Evolutionary conservation across 257 asterid species (phyloP), one percentile per base, ranked within the genome.

Genomic region (Ilex aquifolium): DNA sequence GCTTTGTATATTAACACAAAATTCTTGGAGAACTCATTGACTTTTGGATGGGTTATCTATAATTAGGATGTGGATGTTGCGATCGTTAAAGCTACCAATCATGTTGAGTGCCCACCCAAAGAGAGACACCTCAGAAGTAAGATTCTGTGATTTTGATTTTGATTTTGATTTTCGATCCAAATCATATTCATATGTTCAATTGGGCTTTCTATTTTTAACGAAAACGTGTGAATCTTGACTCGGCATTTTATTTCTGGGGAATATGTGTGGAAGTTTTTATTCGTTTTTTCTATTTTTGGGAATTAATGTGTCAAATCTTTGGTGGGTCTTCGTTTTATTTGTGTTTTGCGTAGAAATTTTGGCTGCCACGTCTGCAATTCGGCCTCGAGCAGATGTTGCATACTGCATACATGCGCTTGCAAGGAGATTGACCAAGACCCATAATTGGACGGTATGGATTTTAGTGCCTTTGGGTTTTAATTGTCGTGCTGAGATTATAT

Each of bases 1-100:
- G 8, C 1, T 36, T 36, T 36, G 8, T 36, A 36, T 36, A 36
- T 0, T 36, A 36, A 4, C 42, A 8, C 42, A 4, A 36, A 40
- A 46, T 42, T 57, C 27, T 53, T 46, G 65, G 13, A 48, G 13
- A 65, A 31, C 56, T 21, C 17, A n/a, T 15, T 44, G 57, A 63
- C 21, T 44, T 62, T 62, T 31, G 10, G 62, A 31, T 46, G 44
- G 44, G 51, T 63, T 57, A 11, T 62, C 66, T 70, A 51, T 79
- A 68, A 49, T 52, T 80, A 92, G 99, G 94, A 92, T 77, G 83
- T 92, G 80, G 99, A 92, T 84, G 95, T 92, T 80, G 99, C 99
- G 73, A 79, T 89, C 80, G 97, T 92, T 64, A 92, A 92, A 84
- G 97, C 99, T 61, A 92, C 99, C 2, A 92, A 92, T 82, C 99